Evolutionary conservation across 371 early-diverging fungal species (phyloP).

Genomic region (Mortierella sp.): DNA sequence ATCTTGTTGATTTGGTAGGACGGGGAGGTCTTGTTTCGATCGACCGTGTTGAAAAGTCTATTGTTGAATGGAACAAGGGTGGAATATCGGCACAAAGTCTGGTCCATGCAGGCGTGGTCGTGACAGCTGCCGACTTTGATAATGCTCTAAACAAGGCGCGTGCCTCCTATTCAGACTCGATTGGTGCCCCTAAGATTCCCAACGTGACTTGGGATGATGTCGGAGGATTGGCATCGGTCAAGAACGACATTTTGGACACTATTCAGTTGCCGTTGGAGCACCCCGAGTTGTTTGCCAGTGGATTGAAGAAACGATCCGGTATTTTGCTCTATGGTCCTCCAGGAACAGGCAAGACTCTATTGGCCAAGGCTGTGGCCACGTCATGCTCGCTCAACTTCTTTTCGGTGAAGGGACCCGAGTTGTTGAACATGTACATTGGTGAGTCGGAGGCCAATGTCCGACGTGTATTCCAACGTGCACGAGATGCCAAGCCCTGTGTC

Average conservation of each 20-base stretch:
- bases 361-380: slow-evolving; percentile 99
- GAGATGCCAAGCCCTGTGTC: slow-evolving; percentile 98
- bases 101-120: slow-evolving; percentile 72
- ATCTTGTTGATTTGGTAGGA: slow-evolving; percentile 80
- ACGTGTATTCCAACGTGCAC: slow-evolving; percentile 96
- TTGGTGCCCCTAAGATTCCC: slow-evolving; percentile 97
- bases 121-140: slow-evolving; percentile 84
- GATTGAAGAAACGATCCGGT: slow-evolving; percentile 98
- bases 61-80: slow-evolving; percentile 51
- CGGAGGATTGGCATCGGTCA: slow-evolving; percentile 98
- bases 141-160: slow-evolving; percentile 84
- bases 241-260: slow-evolving; percentile 97
- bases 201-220: slow-evolving; percentile 99
- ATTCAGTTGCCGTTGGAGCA: slow-evolving; percentile 98
- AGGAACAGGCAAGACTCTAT: slow-evolving; percentile 98
- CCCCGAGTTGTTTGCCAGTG: slow-evolving; percentile 96
- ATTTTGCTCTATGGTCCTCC: slow-evolving; percentile 97
- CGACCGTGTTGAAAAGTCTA: slow-evolving; percentile 66
- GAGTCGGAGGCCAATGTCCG: slow-evolving; percentile 98
- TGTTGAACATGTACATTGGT: slow-evolving; percentile 96
- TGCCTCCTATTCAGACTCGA: slow-evolving; percentile 87
- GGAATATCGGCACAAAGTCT: slow-evolving; percentile 61
- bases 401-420: slow-evolving; percentile 99
- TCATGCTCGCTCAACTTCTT: slow-evolving; percentile 98
- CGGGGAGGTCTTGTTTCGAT: slow-evolving; percentile 78